phyloP scores from a whole-genome alignment of 176 grass and related monocot genomes.

The Aechmea fasciata region DNA sequence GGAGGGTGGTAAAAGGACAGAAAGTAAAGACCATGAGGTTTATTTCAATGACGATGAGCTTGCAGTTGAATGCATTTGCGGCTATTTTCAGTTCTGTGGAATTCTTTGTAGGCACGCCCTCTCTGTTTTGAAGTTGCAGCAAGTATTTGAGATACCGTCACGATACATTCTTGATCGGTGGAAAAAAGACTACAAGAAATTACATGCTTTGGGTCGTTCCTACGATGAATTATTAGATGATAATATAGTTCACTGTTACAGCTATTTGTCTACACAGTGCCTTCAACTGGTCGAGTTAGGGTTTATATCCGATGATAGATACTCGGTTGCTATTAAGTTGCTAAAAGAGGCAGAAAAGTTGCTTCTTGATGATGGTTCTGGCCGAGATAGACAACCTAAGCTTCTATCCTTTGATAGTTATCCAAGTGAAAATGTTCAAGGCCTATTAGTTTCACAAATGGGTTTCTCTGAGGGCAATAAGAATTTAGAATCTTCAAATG shows the following conservation, averaged over 20 bases:
- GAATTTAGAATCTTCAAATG: constrained; percentile 42
- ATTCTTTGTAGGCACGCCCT: constrained; percentile 87
- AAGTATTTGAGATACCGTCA: constrained; percentile 75
- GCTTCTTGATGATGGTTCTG: constrained; percentile 54
- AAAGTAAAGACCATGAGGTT: constrained; percentile 62
- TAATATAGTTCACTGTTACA: constrained; percentile 32
- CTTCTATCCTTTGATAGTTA: constrained; percentile 74
- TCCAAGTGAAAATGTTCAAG: constrained; percentile 53
- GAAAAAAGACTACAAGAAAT: constrained; percentile 81
- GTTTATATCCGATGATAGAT: constrained; percentile 75
- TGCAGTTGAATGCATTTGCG: constrained; percentile 66
- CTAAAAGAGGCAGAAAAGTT: constrained; percentile 61
- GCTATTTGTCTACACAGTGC: constrained; percentile 42
- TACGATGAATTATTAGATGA: constrained; percentile 28
- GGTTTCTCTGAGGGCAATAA: constrained; percentile 42
- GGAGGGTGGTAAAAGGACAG: constrained; percentile 74
- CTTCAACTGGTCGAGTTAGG: constrained; percentile 61
- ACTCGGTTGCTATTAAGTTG: constrained; percentile 74
- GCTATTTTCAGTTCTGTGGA: constrained; percentile 70
- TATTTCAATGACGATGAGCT: constrained; percentile 51
- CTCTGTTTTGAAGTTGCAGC: constrained; percentile 85
- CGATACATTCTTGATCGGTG: constrained; percentile 74
- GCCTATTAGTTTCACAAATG: constrained; percentile 29
- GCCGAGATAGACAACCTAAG: constrained; percentile 48
- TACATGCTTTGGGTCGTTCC: constrained; percentile 39